These are phyloP conservation scores for Epicoccum sorghinum DNA, from an alignment of 2,329 filamentous ascomycete species.

Conservation along the genomic window DNA sequence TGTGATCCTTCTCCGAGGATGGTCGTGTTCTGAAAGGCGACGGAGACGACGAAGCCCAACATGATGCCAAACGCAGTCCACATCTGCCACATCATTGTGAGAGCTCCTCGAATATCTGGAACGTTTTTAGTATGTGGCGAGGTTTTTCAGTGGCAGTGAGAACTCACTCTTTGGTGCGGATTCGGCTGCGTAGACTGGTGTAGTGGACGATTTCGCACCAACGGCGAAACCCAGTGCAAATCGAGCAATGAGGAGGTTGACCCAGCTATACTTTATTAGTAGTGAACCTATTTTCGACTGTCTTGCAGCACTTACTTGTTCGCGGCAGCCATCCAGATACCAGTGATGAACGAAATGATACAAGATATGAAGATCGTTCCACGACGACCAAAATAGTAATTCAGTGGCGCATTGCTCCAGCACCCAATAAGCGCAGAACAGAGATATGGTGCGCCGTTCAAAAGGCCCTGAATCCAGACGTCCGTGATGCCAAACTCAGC, in stretches of 20 bases:
- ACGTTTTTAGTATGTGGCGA: background rate
- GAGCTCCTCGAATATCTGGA: background rate
- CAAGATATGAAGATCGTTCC: slow-evolving; percentile 44
- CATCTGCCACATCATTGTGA: slow-evolving; percentile 56
- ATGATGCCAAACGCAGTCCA: slow-evolving; percentile 45
- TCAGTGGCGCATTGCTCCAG: slow-evolving; percentile 43
- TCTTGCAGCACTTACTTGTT: slow-evolving; percentile 21
- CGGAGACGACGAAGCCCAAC: slow-evolving; percentile 40
- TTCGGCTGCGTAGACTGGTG: slow-evolving; percentile 57
- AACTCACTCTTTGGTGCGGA: slow-evolving; percentile 52
- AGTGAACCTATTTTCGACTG: background rate
- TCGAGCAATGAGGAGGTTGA: slow-evolving; percentile 40
- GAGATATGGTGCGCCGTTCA: slow-evolving; percentile 40
- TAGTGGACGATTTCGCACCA: slow-evolving; percentile 47
- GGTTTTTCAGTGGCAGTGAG: background rate
- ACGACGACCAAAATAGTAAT: slow-evolving; percentile 38
- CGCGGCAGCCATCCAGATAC: slow-evolving; percentile 41
- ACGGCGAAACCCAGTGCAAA: slow-evolving; percentile 44
- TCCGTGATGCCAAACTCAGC: slow-evolving; percentile 33
- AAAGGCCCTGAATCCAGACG: slow-evolving; percentile 36
- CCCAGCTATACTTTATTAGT: slow-evolving; percentile 33
- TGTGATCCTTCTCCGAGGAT: slow-evolving; percentile 34
- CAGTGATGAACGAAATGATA: slow-evolving; percentile 41
- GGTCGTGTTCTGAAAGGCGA: slow-evolving; percentile 36
- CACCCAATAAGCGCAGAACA: slow-evolving; percentile 50